Evolutionary conservation across 345 rosid genomes (phyloP).

Genomic region (Citrus trifoliata): DNA sequence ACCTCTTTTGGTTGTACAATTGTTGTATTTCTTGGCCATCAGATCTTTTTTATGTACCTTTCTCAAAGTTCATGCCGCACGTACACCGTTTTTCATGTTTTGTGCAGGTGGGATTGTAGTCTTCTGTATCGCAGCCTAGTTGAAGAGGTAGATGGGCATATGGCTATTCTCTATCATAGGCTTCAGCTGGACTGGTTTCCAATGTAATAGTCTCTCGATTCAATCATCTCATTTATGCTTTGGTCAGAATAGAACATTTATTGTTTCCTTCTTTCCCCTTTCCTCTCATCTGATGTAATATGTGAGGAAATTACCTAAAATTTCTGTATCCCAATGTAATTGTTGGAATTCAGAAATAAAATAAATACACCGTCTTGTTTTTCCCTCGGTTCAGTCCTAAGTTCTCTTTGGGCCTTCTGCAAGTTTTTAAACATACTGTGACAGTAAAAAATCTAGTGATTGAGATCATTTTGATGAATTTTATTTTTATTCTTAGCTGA

Average conservation of each 20-base stretch:
- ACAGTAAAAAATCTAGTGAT: not conserved
- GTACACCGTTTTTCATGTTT: slow-evolving; percentile 4
- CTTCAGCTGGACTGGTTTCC: slow-evolving; percentile 99
- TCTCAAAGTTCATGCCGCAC: not conserved
- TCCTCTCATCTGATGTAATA: not conserved
- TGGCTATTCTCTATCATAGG: slow-evolving; percentile 92
- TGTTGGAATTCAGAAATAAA: not conserved
- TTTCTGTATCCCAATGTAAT: not conserved
- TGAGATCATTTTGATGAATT: not conserved
- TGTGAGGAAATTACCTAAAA: not conserved
- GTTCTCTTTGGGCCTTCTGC: not conserved
- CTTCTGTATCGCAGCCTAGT: slow-evolving; percentile 89
- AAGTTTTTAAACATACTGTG: not conserved
- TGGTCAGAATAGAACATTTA: not conserved
- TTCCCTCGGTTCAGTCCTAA: no score
- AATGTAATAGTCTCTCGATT: slow-evolving; percentile 43
- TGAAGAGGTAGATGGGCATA: slow-evolving; percentile 99
- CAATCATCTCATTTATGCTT: slow-evolving; percentile 9
- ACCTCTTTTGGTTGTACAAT: not conserved
- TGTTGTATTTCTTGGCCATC: not conserved
- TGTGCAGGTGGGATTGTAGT: slow-evolving; percentile 97
- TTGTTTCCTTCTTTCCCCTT: not conserved
- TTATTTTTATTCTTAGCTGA: not conserved
- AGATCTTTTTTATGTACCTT: not conserved
- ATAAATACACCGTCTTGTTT: not conserved